A percentile compares a stretch with the other conserved stretches of the same genome.
Conservation (phyloP, 768 basidiomycete species). For the Sporobolomyces phaffii region DNA sequence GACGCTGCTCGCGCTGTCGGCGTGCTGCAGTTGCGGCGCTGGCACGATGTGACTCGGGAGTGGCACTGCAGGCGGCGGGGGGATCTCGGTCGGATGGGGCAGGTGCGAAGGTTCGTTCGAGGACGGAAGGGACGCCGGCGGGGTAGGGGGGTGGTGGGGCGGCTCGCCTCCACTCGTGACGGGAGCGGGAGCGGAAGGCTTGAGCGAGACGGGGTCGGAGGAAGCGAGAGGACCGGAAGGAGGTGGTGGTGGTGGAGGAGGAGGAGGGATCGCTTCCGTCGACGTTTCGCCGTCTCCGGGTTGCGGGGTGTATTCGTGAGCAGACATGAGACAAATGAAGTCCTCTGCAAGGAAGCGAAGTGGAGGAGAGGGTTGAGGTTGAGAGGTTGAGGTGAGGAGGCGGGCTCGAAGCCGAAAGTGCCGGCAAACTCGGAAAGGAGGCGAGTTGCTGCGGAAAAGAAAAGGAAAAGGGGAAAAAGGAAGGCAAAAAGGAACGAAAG, state of each 20-base stretch:
- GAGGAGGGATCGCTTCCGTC: not conserved
- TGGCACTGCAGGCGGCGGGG: slow-evolving; percentile 14
- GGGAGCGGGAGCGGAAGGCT: not conserved
- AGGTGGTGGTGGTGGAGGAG: not conserved
- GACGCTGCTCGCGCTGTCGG: slow-evolving; percentile 13
- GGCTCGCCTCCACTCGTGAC: not conserved
- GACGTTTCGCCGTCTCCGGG: not conserved
- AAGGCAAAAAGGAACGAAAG: not conserved
- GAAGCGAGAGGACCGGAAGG: not conserved
- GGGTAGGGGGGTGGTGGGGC: not conserved
- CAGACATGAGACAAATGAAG: slow-evolving; percentile 18
- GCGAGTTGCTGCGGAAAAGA: not conserved
- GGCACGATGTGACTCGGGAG: slow-evolving; percentile 3
- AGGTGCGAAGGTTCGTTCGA: not conserved
- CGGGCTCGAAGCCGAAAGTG: not conserved
- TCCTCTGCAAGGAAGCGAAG: slow-evolving; percentile 9
- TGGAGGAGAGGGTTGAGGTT: not conserved
- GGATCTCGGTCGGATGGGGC: not conserved
- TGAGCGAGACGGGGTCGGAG: too few relatives aligned
- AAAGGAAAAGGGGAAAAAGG: not conserved
- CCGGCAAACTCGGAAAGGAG: not conserved
- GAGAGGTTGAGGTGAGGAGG: not conserved
- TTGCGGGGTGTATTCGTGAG: not conserved
- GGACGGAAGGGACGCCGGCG: not conserved
- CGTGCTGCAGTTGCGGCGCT: slow-evolving; percentile 5